Percentiles rank a stretch among this genome's conserved stretches.
phyloP scores from a whole-genome alignment of 2,329 filamentous ascomycete species.

The Colletotrichum liriopes region DNA sequence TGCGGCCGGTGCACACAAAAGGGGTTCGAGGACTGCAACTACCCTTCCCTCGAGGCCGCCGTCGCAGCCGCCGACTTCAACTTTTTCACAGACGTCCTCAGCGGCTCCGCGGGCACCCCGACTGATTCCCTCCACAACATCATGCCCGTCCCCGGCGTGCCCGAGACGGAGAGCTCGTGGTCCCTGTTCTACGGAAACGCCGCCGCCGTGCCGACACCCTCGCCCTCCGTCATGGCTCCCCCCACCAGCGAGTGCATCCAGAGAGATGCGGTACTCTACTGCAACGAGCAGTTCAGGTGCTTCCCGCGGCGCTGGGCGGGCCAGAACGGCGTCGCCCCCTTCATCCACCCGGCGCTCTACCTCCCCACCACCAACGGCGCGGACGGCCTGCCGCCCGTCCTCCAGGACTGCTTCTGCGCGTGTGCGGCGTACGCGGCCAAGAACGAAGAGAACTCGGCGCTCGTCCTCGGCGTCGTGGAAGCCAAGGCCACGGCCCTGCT shows the following conservation, averaged over 20 bases:
- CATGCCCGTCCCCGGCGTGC: conserved; percentile 34
- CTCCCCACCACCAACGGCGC: conserved; percentile 38
- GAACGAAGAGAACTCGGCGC: conserved; percentile 47
- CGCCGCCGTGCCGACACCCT: conserved; percentile 26
- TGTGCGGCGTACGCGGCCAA: conserved; percentile 47
- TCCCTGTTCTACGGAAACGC: conserved; percentile 41
- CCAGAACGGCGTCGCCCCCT: conserved; percentile 46
- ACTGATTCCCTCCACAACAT: conserved; percentile 35
- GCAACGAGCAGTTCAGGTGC: conserved; percentile 41
- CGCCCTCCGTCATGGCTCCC: conserved; percentile 25
- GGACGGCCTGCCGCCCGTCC: conserved; percentile 45
- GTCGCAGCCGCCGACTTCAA: conserved; percentile 47
- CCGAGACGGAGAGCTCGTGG: conserved; percentile 38
- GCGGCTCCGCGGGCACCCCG: conserved; percentile 31
- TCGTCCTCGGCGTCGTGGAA: conserved; percentile 47
- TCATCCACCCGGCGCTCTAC: conserved; percentile 50
- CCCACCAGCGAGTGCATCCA: conserved; percentile 26
- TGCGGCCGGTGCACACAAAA: conserved; percentile 53
- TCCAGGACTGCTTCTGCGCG: conserved; percentile 50
- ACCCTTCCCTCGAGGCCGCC: conserved; percentile 44
- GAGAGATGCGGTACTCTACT: conserved; percentile 41
- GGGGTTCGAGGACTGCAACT: conserved; percentile 46
- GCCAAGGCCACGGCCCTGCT: conserved; percentile 45
- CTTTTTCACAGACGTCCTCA: conserved; percentile 47
- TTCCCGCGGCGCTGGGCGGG: conserved; percentile 49